phyloP scores from a whole-genome alignment of 306 rosid species.

The Lotus japonicus region DNA sequence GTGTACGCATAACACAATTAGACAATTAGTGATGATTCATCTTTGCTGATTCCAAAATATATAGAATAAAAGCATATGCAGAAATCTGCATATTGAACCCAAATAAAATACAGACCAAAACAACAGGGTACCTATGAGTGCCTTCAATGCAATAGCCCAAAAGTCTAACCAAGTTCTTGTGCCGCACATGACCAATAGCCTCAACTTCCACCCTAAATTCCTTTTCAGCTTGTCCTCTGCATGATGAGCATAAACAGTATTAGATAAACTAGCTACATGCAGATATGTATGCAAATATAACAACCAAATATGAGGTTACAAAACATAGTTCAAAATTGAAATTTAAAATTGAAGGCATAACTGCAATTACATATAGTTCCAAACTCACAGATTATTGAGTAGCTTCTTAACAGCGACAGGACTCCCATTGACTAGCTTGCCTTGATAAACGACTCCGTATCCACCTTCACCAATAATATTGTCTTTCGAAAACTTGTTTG shows the following conservation, averaged over 20 bases:
- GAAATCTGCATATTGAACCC: neutral
- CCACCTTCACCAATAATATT: conserved; percentile 96
- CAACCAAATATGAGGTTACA: neutral
- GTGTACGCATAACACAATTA: neutral
- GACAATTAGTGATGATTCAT: conserved; percentile 8
- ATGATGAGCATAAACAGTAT: conserved; percentile 14
- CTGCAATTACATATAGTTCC: neutral
- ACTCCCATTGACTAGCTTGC: conserved; percentile 67
- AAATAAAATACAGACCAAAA: conserved; percentile 13
- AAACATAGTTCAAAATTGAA: neutral
- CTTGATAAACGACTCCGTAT: conserved; percentile 83
- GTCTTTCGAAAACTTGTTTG: conserved; percentile 69
- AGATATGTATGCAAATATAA: conserved; percentile 18
- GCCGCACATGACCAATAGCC: conserved; percentile 94
- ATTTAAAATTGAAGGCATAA: neutral
- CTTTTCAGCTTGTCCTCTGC: conserved; percentile 93
- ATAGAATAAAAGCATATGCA: neutral
- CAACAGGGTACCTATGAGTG: conserved; percentile 62
- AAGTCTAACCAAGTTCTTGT: conserved; percentile 87
- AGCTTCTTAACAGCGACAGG: conserved; percentile 94
- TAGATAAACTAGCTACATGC: neutral
- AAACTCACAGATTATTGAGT: conserved; percentile 77
- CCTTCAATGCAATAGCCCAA: conserved; percentile 93
- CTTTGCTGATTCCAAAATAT: conserved; percentile 15
- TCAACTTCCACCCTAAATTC: conserved; percentile 96